Evolutionary conservation across 2,329 filamentous ascomycete genomes (phyloP).

Genomic region (Ophiocordyceps camponoti-floridani): DNA sequence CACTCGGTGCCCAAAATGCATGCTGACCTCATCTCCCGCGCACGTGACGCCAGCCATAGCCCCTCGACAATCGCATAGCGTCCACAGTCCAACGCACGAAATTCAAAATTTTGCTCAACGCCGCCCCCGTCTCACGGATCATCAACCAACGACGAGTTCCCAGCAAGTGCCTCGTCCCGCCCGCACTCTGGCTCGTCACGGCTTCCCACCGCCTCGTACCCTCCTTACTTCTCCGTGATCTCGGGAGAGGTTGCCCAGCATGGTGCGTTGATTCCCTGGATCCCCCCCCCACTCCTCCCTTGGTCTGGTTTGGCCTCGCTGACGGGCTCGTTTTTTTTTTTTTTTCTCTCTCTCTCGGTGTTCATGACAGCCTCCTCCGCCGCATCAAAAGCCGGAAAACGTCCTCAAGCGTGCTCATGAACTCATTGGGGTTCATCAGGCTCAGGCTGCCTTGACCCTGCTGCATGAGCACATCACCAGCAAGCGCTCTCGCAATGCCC

Average conservation of each 20-base stretch:
- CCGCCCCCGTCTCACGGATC: not conserved
- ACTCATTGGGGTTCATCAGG: slow-evolving; percentile 93
- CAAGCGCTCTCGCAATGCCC: slow-evolving; percentile 92
- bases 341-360: too few species aligned
- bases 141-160: slow-evolving; percentile 14
- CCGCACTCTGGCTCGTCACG: slow-evolving; percentile 11
- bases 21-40: slow-evolving; percentile 11
- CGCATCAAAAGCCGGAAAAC: slow-evolving; percentile 97
- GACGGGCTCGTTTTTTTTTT: too few species aligned
- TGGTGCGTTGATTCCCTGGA: slow-evolving; percentile 18
- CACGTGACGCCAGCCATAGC: slow-evolving; percentile 21
- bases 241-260: slow-evolving; percentile 34
- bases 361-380: slow-evolving; percentile 68
- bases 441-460: slow-evolving; percentile 77
- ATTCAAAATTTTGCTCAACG: slow-evolving; percentile 22
- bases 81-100: slow-evolving; percentile 23
- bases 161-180: slow-evolving; percentile 17
- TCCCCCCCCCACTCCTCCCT: slow-evolving; percentile 6
- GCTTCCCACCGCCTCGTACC: too few species aligned
- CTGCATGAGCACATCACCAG: slow-evolving; percentile 99
- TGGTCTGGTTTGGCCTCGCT: slow-evolving; percentile 9
- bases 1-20: not conserved
- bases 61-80: slow-evolving; percentile 22
- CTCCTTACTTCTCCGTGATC: slow-evolving; percentile 11
- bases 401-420: slow-evolving; percentile 96